A percentile compares a stretch with the other conserved stretches of the same genome.
Conservation (phyloP, 371 early-diverging fungal genomes). For the Basidiobolus meristosporus region DNA sequence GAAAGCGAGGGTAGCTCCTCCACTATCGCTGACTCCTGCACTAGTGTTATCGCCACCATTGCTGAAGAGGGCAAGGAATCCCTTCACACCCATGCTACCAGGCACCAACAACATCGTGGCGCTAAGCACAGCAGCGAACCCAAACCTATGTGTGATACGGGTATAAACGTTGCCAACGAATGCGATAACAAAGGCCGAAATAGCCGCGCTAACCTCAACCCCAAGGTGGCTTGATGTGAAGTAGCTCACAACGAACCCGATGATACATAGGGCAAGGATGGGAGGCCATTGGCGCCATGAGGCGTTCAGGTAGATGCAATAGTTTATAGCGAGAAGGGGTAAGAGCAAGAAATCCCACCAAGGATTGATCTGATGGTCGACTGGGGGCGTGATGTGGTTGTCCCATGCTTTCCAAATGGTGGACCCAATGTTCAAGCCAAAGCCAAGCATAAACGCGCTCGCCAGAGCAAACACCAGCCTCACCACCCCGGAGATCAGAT, state of each 20-base stretch:
- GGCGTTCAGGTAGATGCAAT: constrained; percentile 9
- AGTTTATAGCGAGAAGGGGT: constrained; percentile 7
- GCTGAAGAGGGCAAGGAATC: constrained; percentile 9
- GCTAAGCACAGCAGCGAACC: constrained; percentile 27
- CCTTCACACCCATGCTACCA: constrained; percentile 23
- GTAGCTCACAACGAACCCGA: constrained; percentile 9
- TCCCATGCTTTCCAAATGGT: too few relatives aligned
- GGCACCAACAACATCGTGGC: constrained; percentile 34
- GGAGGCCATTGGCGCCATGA: constrained; percentile 10
- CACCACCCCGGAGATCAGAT: constrained; percentile 48
- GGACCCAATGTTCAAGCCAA: constrained; percentile 11
- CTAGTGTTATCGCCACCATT: constrained; percentile 16
- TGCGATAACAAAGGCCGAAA: constrained; percentile 30
- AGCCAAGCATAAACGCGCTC: constrained; percentile 35
- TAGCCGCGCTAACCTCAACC: constrained; percentile 16
- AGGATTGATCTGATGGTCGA: constrained; percentile 2
- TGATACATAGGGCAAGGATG: constrained; percentile 7
- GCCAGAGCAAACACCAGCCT: constrained; percentile 40
- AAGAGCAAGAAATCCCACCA: constrained; percentile 10
- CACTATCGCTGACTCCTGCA: constrained; percentile 18
- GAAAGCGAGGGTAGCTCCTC: too few relatives aligned
- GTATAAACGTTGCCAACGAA: constrained; percentile 25
- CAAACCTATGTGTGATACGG: constrained; percentile 24
- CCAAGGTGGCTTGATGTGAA: constrained; percentile 12
- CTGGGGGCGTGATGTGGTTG: too few relatives aligned